These are phyloP conservation scores for Triangularia verruculosa DNA, from an alignment of 2,329 filamentous ascomycete genomes.

Conservation along the genomic window DNA sequence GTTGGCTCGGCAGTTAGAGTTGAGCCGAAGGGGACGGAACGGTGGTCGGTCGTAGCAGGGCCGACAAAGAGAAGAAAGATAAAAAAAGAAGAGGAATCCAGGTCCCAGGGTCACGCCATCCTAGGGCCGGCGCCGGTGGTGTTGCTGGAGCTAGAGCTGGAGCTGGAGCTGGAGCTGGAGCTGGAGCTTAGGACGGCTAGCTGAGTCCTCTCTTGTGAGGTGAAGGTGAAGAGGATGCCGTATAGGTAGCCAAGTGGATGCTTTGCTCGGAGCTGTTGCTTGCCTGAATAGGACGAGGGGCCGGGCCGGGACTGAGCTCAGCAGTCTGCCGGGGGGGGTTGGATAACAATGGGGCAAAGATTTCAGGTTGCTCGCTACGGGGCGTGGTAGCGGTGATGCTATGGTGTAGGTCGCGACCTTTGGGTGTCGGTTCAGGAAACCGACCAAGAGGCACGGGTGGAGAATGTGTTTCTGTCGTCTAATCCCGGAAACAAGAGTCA, in stretches of 20 bases:
- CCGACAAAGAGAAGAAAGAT: not conserved
- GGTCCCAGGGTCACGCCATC: slow-evolving; percentile 8
- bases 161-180: not conserved
- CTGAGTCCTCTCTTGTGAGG: not conserved
- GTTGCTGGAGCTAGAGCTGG: not conserved
- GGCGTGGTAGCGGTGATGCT: not conserved
- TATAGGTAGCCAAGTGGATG: not conserved
- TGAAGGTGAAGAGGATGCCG: not conserved
- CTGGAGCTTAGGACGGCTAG: not conserved
- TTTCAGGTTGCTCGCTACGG: not conserved
- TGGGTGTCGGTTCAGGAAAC: not conserved
- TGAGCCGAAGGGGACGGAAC: slow-evolving; percentile 6
- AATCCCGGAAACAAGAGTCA: not conserved
- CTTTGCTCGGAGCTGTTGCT: not conserved
- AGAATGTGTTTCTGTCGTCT: not conserved
- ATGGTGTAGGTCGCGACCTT: not conserved
- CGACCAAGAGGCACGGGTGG: not conserved
- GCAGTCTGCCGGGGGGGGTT: not conserved
- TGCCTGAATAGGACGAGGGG: not conserved
- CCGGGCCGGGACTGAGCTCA: not conserved
- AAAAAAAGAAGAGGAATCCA: not conserved
- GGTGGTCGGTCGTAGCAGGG: not conserved
- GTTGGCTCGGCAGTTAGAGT: slow-evolving; percentile 7
- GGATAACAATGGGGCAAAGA: not conserved
- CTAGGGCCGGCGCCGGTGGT: slow-evolving; percentile 1